Base-by-base conservation (phyloP, 768 basidiomycete genomes). In the Scleroderma bovista region DNA sequence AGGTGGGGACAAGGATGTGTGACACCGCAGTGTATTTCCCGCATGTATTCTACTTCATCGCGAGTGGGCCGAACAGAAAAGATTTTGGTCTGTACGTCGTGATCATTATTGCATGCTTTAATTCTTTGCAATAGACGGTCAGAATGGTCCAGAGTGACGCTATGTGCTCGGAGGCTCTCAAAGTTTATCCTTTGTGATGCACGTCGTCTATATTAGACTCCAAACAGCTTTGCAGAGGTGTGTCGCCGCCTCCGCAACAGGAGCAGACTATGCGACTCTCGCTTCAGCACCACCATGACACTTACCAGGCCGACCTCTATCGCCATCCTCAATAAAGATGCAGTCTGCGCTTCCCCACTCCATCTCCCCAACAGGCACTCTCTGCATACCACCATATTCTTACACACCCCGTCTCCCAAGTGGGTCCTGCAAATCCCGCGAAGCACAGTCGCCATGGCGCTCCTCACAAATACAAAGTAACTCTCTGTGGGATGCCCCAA, bases 361-460 rank as follows among this genome's bases (percentile, higher is more conserved):
- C 83, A 0, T 78, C 78, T 55, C 76, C 77, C 7, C 83, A 86
- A 54, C 84, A 76, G 2, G 74, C 86, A 1, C 76, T 86, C 38
- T 70, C 73, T 12, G 87, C 84, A 6, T 89, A 87, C 59, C 88
- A 87, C 54, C 83, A 89, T 56, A 83, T 88, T 52, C 75, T 88
- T 44, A 88, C 83, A 0, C 80, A 88, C 56, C 83, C 84, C 1
- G 78, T 83, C 0, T 69, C 80, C 1, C 62, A 75, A 46, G 69
- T 73, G 0, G 70, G 71, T 5, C 57, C 77, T 11, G 68, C 79
- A 3, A 86, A 80, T 47, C 80, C 82, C 26, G 68, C 80, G 5
- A 77, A 84, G 39, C 87, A 90, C 68, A 82, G 81, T 89, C n/a
- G 82, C 85, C 6, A 80, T 89, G 77, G 75, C 83, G 0, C 69